Evolutionary conservation across 805 yeast genomes (phyloP).

Genomic region (Ogataea methanolica): DNA sequence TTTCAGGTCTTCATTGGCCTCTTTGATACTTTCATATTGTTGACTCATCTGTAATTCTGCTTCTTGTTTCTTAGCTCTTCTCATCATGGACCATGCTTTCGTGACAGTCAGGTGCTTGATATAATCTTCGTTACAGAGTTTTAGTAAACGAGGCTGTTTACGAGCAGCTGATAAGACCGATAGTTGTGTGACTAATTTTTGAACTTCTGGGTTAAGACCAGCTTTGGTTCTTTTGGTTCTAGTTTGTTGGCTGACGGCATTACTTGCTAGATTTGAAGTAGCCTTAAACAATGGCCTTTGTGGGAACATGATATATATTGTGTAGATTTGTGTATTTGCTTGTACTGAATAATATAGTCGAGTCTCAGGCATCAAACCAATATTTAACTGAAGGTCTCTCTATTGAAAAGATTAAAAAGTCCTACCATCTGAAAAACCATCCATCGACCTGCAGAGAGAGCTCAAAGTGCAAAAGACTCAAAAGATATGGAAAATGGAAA

Average conservation of each 20-base stretch:
- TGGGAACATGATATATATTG: neutral
- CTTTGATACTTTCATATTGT: constrained; percentile 63
- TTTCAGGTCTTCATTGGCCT: constrained; percentile 71
- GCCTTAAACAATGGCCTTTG: neutral
- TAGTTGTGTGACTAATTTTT: constrained; percentile 43
- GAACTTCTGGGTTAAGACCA: constrained; percentile 27
- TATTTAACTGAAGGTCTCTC: neutral
- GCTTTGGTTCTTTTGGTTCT: constrained; percentile 31
- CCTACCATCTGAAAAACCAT: too few species aligned
- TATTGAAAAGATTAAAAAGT: neutral
- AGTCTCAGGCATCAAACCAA: too few species aligned
- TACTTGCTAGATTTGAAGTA: neutral
- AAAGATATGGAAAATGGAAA: too few species aligned
- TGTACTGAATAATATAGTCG: too few species aligned
- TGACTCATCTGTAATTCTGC: constrained; percentile 39
- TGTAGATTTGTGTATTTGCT: neutral
- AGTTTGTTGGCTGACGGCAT: constrained; percentile 33
- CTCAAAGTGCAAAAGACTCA: too few species aligned
- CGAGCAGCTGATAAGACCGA: constrained; percentile 83
- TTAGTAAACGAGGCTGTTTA: constrained; percentile 81
- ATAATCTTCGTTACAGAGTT: constrained; percentile 72
- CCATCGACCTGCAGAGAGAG: too few species aligned
- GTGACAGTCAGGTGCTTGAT: constrained; percentile 79
- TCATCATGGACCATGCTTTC: constrained; percentile 73
- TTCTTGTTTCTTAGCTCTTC: constrained; percentile 44